Percentiles rank a stretch among this genome's conserved stretches.
Evolutionary conservation across 257 asterid species (phyloP).

Genomic region (Solanum bulbocastanum): DNA sequence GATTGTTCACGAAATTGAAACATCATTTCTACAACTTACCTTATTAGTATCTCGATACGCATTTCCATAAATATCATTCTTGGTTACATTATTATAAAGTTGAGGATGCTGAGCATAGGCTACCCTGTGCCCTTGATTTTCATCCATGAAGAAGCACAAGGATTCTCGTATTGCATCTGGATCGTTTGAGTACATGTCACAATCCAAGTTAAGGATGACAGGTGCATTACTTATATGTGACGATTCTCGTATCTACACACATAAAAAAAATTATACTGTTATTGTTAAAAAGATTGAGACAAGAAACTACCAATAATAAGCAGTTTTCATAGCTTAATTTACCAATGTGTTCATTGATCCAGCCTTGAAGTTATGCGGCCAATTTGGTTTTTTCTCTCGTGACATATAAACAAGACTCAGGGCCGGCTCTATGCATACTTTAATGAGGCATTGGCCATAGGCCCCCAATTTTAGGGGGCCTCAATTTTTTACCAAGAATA

Average conservation of each 20-base stretch:
- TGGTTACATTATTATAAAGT: constrained; percentile 28
- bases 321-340: neutral
- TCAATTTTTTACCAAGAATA: too few species aligned
- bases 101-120: constrained; percentile 63
- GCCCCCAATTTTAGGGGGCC: too few species aligned
- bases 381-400: constrained; percentile 39
- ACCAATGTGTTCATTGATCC: constrained; percentile 65
- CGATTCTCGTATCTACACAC: constrained; percentile 64
- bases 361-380: constrained; percentile 51
- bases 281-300: neutral
- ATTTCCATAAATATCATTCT: constrained; percentile 48
- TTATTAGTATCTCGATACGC: constrained; percentile 3
- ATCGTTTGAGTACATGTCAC: constrained; percentile 84
- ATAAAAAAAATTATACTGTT: neutral
- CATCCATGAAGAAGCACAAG: constrained; percentile 69
- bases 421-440: too few species aligned
- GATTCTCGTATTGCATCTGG: constrained; percentile 53
- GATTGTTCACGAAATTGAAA: too few species aligned
- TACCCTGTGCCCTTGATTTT: constrained; percentile 29
- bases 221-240: constrained; percentile 68
- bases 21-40: constrained; percentile 10
- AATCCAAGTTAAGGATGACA: constrained; percentile 66
- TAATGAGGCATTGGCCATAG: too few species aligned
- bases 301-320: neutral
- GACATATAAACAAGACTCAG: constrained; percentile 50